Conservation (phyloP, 2,329 filamentous ascomycete genomes). For the Curvularia hawaiiensis region DNA sequence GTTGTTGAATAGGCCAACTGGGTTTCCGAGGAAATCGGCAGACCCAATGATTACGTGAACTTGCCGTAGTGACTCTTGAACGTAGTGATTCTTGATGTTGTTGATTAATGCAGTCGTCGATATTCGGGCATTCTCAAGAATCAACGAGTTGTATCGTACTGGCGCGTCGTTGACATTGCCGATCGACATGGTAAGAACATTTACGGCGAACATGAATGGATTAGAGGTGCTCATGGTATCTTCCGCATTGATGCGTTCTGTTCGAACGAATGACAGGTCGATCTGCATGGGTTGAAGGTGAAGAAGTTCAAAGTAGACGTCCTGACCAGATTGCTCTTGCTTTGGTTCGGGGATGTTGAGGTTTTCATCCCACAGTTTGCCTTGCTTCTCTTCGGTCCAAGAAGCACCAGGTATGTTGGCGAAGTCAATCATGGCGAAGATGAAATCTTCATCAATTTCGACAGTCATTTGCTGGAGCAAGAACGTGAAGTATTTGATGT, state of each 20-base stretch:
- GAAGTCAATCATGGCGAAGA: slow-evolving; percentile 94
- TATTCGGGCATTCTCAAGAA: slow-evolving; percentile 93
- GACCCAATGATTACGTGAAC: slow-evolving; percentile 97
- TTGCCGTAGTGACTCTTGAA: slow-evolving; percentile 93
- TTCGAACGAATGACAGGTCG: slow-evolving; percentile 95
- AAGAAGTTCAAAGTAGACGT: slow-evolving; percentile 97
- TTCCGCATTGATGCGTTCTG: slow-evolving; percentile 93
- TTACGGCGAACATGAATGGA: slow-evolving; percentile 98
- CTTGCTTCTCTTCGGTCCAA: slow-evolving; percentile 83
- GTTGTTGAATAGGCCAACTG: slow-evolving; percentile 97
- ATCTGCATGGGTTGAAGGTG: slow-evolving; percentile 99
- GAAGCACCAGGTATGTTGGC: slow-evolving; percentile 88
- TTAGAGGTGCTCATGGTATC: slow-evolving; percentile 88
- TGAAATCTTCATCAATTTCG: slow-evolving; percentile 97
- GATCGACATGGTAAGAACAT: slow-evolving; percentile 98
- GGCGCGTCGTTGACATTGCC: slow-evolving; percentile 99
- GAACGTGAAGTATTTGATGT: slow-evolving; percentile 97
- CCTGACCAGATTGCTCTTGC: slow-evolving; percentile 81
- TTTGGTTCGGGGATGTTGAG: slow-evolving; percentile 92
- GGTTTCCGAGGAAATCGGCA: slow-evolving; percentile 96
- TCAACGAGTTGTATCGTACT: slow-evolving; percentile 87
- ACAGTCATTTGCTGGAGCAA: slow-evolving; percentile 97
- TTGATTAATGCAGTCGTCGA: slow-evolving; percentile 82
- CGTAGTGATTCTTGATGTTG: slow-evolving; percentile 93
- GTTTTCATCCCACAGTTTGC: slow-evolving; percentile 84